A percentile compares a stretch with the other conserved stretches of the same genome.
Evolutionary conservation across 805 yeast genomes (phyloP).

Genomic region (Candida adriatica): DNA sequence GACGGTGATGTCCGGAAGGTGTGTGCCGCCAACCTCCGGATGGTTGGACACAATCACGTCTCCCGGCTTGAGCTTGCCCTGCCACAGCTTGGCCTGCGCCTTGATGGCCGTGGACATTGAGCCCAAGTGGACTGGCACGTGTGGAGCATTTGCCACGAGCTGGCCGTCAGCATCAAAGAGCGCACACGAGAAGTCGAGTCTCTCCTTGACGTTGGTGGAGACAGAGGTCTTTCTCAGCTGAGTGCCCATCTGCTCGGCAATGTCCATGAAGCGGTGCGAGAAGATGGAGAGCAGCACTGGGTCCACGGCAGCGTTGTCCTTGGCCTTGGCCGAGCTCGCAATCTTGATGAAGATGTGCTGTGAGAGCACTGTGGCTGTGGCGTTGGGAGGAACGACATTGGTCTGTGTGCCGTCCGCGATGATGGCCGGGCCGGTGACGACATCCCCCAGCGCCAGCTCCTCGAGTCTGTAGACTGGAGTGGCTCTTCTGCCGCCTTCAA

Average conservation of each 20-base stretch:
- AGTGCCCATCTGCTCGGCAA: constrained; percentile 86
- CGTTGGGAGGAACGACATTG: constrained; percentile 58
- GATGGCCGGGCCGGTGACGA: constrained; percentile 56
- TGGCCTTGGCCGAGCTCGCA: constrained; percentile 8
- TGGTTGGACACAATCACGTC: constrained; percentile 76
- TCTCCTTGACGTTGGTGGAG: constrained; percentile 76
- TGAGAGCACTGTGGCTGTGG: constrained; percentile 47
- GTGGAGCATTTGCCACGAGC: constrained; percentile 83
- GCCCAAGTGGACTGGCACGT: constrained; percentile 80
- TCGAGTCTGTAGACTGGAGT: constrained; percentile 53
- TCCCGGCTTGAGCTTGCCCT: constrained; percentile 56
- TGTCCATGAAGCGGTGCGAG: constrained; percentile 82
- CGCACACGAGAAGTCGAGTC: constrained; percentile 83
- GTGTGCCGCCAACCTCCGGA: constrained; percentile 83
- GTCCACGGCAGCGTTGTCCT: constrained; percentile 38
- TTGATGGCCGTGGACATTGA: constrained; percentile 79
- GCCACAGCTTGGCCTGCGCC: constrained; percentile 60
- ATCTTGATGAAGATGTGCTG: constrained; percentile 53
- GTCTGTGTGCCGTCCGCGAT: constrained; percentile 45
- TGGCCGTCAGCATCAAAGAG: constrained; percentile 71
- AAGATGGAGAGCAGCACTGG: constrained; percentile 72
- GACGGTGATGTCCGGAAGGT: constrained; percentile 85
- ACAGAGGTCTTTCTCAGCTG: constrained; percentile 75
- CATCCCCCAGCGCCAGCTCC: constrained; percentile 45
- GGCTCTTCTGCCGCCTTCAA: constrained; percentile 41